phyloP scores from a whole-genome alignment of 345 rosid species.

The Aurinia saxatilis region DNA sequence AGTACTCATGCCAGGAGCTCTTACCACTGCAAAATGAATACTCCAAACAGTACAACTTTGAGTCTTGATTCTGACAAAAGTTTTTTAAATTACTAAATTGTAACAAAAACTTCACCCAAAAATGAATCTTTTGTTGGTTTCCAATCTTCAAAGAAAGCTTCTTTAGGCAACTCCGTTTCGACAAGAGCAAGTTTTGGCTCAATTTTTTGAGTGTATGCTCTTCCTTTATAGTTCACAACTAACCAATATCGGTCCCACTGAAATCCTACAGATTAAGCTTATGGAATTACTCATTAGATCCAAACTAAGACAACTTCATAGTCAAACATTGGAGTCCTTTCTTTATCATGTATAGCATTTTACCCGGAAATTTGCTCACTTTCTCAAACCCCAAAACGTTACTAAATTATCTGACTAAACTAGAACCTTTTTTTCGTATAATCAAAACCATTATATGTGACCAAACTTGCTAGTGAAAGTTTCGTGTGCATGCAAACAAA shows the following conservation, averaged over 20 bases:
- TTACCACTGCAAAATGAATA: constrained; percentile 39
- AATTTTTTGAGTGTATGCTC: constrained; percentile 77
- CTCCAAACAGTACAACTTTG: not conserved
- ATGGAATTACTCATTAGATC: not conserved
- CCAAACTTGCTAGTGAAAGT: too few relatives aligned
- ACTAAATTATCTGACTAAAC: too few relatives aligned
- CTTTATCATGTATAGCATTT: too few relatives aligned
- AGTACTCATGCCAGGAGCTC: constrained; percentile 67
- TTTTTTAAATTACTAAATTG: not conserved
- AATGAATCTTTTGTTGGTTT: constrained; percentile 47
- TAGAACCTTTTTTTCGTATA: too few relatives aligned
- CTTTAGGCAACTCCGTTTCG: constrained; percentile 44
- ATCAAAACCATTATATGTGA: too few relatives aligned
- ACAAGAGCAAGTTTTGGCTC: constrained; percentile 88
- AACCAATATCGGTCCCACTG: constrained; percentile 91
- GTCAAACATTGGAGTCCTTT: not conserved
- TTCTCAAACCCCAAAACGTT: too few relatives aligned
- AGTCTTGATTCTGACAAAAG: not conserved
- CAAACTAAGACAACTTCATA: not conserved
- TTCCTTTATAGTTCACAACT: constrained; percentile 63
- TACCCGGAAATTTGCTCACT: too few relatives aligned
- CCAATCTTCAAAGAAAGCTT: constrained; percentile 66
- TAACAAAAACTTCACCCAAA: constrained; percentile 40
- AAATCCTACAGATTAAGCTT: constrained; percentile 41
- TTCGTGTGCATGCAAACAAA: not conserved